Percentiles rank a stretch among this genome's conserved stretches.
phyloP scores from a whole-genome alignment of 192 early-diverging fungal species.

The Linnemannia hyalina region DNA sequence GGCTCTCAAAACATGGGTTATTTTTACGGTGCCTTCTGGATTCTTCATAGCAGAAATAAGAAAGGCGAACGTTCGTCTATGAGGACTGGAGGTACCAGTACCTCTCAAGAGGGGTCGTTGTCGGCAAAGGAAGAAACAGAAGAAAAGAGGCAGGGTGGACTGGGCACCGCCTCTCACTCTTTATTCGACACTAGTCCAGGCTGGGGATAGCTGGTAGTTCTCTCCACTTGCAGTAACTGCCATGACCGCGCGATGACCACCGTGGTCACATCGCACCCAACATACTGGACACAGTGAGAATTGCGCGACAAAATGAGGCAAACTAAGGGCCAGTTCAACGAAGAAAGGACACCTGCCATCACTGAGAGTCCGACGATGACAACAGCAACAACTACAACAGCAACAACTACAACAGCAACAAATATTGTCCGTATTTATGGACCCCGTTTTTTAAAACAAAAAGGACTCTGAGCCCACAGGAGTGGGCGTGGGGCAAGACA shows the following conservation, averaged over 20 bases:
- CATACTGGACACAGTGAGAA: not conserved
- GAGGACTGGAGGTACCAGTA: too few relatives aligned
- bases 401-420: not conserved
- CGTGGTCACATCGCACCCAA: not conserved
- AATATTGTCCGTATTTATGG: not conserved
- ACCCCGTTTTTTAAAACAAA: not conserved
- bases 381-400: not conserved
- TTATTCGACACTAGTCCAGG: not conserved
- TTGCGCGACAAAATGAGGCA: not conserved
- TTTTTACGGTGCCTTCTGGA: slow-evolving; percentile 4
- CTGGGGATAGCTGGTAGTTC: not conserved
- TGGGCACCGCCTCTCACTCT: not conserved
- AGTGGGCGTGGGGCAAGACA: not conserved
- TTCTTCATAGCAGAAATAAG: slow-evolving; percentile 1
- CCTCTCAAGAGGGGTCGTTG: not conserved
- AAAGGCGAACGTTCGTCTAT: not conserved
- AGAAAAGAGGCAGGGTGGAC: not conserved
- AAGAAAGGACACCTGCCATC: not conserved
- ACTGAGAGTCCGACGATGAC: not conserved
- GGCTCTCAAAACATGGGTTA: slow-evolving; percentile 9
- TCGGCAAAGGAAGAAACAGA: not conserved
- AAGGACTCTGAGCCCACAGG: slow-evolving; percentile 5
- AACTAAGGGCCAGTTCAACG: not conserved
- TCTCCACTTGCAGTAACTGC: not conserved
- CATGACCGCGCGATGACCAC: slow-evolving; percentile 6